Evolutionary conservation across 257 asterid species (phyloP).

Genomic region (Nicotiana obtusifolia): DNA sequence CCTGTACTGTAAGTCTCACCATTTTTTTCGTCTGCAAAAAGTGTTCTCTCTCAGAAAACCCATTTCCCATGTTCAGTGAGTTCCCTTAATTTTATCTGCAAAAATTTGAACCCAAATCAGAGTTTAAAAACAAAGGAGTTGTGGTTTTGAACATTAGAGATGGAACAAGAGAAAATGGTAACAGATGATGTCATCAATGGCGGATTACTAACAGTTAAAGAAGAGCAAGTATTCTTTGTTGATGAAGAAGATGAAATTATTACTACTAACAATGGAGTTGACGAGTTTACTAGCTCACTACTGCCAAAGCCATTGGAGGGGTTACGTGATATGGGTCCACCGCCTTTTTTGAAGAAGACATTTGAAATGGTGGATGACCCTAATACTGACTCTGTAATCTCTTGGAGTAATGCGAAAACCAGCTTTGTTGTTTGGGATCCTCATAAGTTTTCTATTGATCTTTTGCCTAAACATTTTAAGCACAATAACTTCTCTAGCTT

Average conservation of each 20-base stretch:
- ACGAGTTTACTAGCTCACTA: too few relatives aligned
- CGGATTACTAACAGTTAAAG: slow-evolving; percentile 32
- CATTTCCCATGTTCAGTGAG: background rate
- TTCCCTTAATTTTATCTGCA: background rate
- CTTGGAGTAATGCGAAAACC: slow-evolving; percentile 44
- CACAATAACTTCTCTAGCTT: slow-evolving; percentile 94
- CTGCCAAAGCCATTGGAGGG: slow-evolving; percentile 45
- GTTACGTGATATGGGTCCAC: slow-evolving; percentile 58
- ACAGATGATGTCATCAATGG: too few relatives aligned
- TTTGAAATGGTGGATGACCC: slow-evolving; percentile 91
- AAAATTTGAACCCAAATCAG: too few relatives aligned
- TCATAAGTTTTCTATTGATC: slow-evolving; percentile 54
- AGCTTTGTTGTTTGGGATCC: slow-evolving; percentile 90
- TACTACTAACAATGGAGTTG: too few relatives aligned
- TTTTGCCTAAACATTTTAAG: slow-evolving; percentile 83
- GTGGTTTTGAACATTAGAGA: too few relatives aligned
- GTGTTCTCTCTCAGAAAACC: background rate
- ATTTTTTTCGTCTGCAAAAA: background rate
- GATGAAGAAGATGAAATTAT: slow-evolving; percentile 40
- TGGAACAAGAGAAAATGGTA: too few relatives aligned
- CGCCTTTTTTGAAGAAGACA: slow-evolving; percentile 86
- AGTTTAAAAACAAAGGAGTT: too few relatives aligned
- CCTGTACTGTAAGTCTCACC: background rate
- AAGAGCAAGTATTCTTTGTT: slow-evolving; percentile 39
- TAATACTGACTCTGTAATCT: slow-evolving; percentile 52